Conservation (phyloP, 2,329 filamentous ascomycete genomes). For the Elsinoe batatas region DNA sequence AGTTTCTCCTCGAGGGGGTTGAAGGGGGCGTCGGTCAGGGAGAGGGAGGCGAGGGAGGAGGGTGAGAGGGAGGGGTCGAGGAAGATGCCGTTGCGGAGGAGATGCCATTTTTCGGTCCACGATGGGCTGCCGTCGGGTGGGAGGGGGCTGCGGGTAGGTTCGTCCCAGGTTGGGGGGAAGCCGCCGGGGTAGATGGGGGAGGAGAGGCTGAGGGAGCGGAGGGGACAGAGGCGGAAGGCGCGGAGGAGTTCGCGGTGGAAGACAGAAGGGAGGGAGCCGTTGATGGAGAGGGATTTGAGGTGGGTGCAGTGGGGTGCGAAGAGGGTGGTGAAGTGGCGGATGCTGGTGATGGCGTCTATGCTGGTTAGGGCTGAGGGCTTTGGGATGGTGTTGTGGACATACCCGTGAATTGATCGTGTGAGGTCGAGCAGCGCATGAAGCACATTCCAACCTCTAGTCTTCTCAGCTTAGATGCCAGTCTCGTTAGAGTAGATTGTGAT, state of each 20-base stretch:
- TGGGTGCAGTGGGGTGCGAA: neutral
- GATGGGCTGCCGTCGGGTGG: neutral
- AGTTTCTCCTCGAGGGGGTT: neutral
- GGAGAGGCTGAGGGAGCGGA: neutral
- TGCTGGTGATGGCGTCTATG: neutral
- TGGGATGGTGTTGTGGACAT: neutral
- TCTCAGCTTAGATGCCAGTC: neutral
- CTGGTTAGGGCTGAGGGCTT: neutral
- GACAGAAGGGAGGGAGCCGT: neutral
- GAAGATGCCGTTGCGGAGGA: neutral
- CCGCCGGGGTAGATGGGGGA: neutral
- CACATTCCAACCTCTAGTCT: neutral
- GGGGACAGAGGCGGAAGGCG: constrained; percentile 3
- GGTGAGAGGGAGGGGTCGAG: neutral
- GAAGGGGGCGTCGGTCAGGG: neutral
- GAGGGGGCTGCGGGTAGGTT: neutral
- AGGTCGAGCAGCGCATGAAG: neutral
- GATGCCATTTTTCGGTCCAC: neutral
- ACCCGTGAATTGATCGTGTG: neutral
- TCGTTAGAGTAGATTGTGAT: neutral
- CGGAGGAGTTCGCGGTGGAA: neutral
- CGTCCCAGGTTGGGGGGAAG: neutral
- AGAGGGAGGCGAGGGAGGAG: neutral
- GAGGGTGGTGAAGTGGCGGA: neutral
- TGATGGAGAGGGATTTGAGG: neutral